Base-by-base conservation (phyloP, 441 rosid species). In the Pelargonium exstipulatum region DNA sequence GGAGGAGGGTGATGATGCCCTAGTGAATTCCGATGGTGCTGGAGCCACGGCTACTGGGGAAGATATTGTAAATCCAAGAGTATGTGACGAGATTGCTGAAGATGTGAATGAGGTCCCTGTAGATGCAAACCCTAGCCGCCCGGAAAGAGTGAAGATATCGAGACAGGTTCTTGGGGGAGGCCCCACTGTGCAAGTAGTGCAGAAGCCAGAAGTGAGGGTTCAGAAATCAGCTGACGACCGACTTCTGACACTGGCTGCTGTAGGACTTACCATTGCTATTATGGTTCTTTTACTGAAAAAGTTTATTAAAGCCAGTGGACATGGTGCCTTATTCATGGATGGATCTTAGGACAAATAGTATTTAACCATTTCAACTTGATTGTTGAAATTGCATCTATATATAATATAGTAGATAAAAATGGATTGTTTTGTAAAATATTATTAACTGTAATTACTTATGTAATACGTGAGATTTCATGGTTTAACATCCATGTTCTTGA, bases 271-370 rank as follows among this genome's bases (percentile, higher is more conserved):
- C 20, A 68, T 94, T 10, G 97, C 97, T 17, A 93, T 93, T 69
- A 61, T 91, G 80, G 91, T 82, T 79, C 97, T 93, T 75, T 77
- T 93, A 71, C 80, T 93, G 77, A 91, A 90, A 85, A 94, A 94
- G 83, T 87, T 87, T 68, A 80, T 90, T 83, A 84, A 90, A 79
- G 82, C 95, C 48, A 82, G 83, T 53, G 93, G 95, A 65, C 85
- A 84, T 57, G 93, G 92, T 65, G 80, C 97, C 48, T 78, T 89
- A 63, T 84, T 91, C 83, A 85, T 88, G 90, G 92, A 87, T 77
- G 87, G 84, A 62, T 93, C 98, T 1, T 93, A 80, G 79, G 48
- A 43, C n/a, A n/a, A n/a, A n/a, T n/a, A n/a, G n/a, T n/a, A n/a
- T n/a, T n/a, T n/a, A n/a, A n/a, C n/a, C n/a, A n/a, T n/a, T n/a